Evolutionary conservation across 495 filamentous ascomycete genomes (phyloP).

Genomic region (Cenococcum geophilum): DNA sequence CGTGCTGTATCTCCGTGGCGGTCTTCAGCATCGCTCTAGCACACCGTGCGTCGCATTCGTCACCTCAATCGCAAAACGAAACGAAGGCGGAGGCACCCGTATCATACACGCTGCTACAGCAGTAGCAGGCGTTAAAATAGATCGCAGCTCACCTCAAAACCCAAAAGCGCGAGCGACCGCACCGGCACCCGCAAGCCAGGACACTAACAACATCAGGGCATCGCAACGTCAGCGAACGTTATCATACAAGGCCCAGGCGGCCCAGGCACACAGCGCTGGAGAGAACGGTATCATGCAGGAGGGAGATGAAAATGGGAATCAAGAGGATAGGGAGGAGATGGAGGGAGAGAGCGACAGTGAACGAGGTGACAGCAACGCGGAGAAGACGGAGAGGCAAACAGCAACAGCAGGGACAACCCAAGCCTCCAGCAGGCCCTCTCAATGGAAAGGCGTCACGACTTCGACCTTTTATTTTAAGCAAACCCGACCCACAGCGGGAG

Average conservation of each 20-base stretch:
- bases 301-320: neutral
- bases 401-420: neutral
- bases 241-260: neutral
- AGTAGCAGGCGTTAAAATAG: neutral
- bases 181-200: neutral
- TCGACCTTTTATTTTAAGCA: too few relatives aligned
- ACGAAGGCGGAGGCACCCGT: neutral
- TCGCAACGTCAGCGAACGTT: neutral
- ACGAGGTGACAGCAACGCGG: neutral
- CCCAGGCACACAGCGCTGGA: neutral
- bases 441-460: too few relatives aligned
- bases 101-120: neutral
- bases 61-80: neutral
- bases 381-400: neutral
- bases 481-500: too few relatives aligned
- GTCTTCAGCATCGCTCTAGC: neutral
- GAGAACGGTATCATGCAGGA: neutral
- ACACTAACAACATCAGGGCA: neutral
- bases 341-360: neutral
- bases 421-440: neutral
- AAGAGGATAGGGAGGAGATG: neutral
- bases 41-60: neutral
- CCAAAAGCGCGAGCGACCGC: neutral
- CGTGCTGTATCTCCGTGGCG: neutral
- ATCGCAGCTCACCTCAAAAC: neutral